Evolutionary conservation across 2,329 filamentous ascomycete genomes (phyloP).

Genomic region (Grosmannia penicillata): DNA sequence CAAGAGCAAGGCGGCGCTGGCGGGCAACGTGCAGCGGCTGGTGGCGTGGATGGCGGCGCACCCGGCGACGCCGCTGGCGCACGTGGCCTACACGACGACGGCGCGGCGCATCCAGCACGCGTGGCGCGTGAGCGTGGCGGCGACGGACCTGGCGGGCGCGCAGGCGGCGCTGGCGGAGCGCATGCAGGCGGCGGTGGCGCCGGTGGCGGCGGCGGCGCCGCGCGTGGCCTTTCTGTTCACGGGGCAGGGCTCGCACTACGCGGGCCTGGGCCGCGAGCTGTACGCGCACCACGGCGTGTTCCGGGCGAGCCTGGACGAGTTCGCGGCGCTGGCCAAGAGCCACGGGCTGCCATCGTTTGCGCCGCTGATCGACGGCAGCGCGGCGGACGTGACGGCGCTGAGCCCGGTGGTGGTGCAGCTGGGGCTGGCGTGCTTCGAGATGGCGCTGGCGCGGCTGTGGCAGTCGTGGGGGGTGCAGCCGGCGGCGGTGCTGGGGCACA

Average conservation of each 20-base stretch:
- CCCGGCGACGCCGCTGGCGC: slow-evolving; percentile 35
- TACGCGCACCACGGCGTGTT: slow-evolving; percentile 32
- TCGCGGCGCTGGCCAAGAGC: slow-evolving; percentile 34
- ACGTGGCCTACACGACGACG: slow-evolving; percentile 53
- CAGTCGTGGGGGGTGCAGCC: slow-evolving; percentile 39
- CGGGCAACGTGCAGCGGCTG: slow-evolving; percentile 40
- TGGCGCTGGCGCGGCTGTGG: slow-evolving; percentile 42
- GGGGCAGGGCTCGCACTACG: slow-evolving; percentile 39
- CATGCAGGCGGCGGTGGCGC: slow-evolving; percentile 24
- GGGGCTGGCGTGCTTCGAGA: slow-evolving; percentile 38
- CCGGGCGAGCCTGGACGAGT: slow-evolving; percentile 38
- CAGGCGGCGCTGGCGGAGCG: slow-evolving; percentile 25
- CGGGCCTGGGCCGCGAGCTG: slow-evolving; percentile 35
- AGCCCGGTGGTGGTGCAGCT: slow-evolving; percentile 39
- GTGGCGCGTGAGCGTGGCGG: slow-evolving; percentile 34
- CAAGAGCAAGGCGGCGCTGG: slow-evolving; percentile 40
- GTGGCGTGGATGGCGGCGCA: slow-evolving; percentile 36
- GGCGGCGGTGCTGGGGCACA: slow-evolving; percentile 43
- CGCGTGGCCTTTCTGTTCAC: slow-evolving; percentile 40
- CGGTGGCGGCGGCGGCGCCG: slow-evolving; percentile 27
- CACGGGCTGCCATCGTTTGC: slow-evolving; percentile 42
- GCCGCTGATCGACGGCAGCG: slow-evolving; percentile 31
- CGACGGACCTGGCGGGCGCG: slow-evolving; percentile 25
- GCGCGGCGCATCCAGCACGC: slow-evolving; percentile 48
- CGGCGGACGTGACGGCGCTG: slow-evolving; percentile 25